phyloP scores from a whole-genome alignment of 352 stramenopile genomes.

The Globisporangium takayamanum region DNA sequence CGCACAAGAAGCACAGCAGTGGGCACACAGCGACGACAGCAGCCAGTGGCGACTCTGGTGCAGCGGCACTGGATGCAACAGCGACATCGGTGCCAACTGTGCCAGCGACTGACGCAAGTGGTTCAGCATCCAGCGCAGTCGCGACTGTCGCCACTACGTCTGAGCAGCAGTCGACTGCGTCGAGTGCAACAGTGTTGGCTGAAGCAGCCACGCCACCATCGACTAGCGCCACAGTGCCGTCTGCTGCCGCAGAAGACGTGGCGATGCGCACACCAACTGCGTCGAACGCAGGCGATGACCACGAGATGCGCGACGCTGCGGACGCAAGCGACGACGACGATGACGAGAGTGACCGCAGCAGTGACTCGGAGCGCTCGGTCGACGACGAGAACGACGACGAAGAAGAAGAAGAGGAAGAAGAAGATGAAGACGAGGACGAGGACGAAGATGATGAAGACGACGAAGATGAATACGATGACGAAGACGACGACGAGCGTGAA shows the following conservation, averaged over 20 bases:
- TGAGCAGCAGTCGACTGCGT: neutral
- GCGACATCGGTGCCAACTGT: neutral
- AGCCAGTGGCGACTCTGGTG: neutral
- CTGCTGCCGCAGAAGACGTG: conserved; percentile 44
- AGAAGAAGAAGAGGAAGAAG: conserved; percentile 20
- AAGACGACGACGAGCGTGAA: conserved; percentile 54
- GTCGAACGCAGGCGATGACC: conserved; percentile 29
- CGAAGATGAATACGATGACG: conserved; percentile 47
- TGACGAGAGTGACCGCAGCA: conserved; percentile 45
- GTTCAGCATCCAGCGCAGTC: too few relatives aligned
- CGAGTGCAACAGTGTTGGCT: neutral
- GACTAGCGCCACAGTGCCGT: neutral
- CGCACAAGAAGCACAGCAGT: conserved; percentile 48
- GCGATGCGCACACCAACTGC: conserved; percentile 49
- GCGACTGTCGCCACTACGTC: too few relatives aligned
- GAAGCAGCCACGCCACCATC: neutral
- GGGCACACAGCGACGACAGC: conserved; percentile 6
- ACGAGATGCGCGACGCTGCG: conserved; percentile 51
- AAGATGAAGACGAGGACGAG: conserved; percentile 22
- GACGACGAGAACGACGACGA: conserved; percentile 26
- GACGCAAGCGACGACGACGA: conserved; percentile 49
- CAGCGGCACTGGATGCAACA: neutral
- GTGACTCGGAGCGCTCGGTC: conserved; percentile 40
- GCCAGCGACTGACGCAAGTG: too few relatives aligned
- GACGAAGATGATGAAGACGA: conserved; percentile 65